Percentiles rank a stretch among this genome's conserved stretches.
These are phyloP conservation scores for Telfairia occidentalis DNA, from an alignment of 331 rosid species.

Conservation along the genomic window DNA sequence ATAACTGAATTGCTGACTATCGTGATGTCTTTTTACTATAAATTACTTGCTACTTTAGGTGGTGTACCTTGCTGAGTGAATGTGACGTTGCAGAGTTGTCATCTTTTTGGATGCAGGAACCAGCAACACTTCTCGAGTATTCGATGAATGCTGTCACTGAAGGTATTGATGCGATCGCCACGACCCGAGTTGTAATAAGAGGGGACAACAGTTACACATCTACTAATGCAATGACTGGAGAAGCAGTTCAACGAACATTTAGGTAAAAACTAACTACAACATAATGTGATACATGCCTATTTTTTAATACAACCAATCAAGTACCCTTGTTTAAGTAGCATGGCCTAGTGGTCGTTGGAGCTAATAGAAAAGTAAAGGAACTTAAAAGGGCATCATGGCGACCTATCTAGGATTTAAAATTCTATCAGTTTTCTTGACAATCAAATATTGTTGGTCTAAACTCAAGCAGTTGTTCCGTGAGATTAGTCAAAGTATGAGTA, in stretches of 20 bases:
- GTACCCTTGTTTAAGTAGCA: not conserved
- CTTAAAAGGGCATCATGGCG: not conserved
- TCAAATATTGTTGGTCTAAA: not conserved
- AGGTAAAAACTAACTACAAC: conserved; percentile 28
- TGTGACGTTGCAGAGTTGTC: not conserved
- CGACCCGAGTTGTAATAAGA: conserved; percentile 79
- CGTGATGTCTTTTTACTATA: not conserved
- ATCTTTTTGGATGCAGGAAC: conserved; percentile 51
- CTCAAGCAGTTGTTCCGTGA: not conserved
- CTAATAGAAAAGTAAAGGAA: not conserved
- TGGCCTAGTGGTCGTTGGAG: not conserved
- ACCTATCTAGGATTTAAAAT: not conserved
- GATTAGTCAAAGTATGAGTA: not conserved
- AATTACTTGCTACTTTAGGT: not conserved
- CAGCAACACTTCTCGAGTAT: conserved; percentile 68
- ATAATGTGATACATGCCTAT: not conserved
- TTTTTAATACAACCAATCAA: not conserved
- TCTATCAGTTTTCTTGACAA: not conserved
- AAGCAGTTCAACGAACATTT: conserved; percentile 57
- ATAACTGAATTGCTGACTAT: not conserved
- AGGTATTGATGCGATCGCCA: conserved; percentile 96
- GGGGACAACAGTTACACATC: conserved; percentile 28
- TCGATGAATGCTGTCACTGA: conserved; percentile 80
- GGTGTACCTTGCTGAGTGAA: not conserved
- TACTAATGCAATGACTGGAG: conserved; percentile 50